phyloP scores from a whole-genome alignment of 306 rosid genomes.

The Rosa lucieae region DNA sequence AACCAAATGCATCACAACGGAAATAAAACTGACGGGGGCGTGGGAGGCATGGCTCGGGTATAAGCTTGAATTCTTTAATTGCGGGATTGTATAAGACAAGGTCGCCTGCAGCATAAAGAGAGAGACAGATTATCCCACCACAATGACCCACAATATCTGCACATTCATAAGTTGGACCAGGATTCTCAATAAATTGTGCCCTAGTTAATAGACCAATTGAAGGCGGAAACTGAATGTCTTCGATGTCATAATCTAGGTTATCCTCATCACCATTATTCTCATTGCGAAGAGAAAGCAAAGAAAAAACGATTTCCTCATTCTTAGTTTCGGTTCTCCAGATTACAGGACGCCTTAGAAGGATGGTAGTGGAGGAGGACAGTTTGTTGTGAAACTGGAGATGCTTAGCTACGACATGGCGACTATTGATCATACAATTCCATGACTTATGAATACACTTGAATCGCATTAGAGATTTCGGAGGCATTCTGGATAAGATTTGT shows the following conservation, averaged over 20 bases:
- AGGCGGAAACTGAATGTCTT: not conserved
- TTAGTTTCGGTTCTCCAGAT: not conserved
- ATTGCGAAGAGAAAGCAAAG: not conserved
- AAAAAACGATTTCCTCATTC: not conserved
- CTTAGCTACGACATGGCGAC: not conserved
- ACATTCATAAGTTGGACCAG: not conserved
- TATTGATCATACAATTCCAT: conserved; percentile 9
- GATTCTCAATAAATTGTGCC: not conserved
- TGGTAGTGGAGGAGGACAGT: not conserved
- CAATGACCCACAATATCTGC: conserved; percentile 7
- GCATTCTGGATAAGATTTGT: conserved; percentile 21
- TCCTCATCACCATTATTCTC: not conserved
- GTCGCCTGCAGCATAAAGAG: too few species aligned
- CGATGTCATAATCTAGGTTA: not conserved
- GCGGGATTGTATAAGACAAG: conserved; percentile 15
- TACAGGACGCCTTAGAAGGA: not conserved
- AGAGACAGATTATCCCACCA: conserved; percentile 18
- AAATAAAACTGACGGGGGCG: not conserved
- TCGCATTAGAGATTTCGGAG: conserved; percentile 19
- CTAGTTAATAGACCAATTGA: not conserved
- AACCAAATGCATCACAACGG: conserved; percentile 12
- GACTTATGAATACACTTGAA: conserved; percentile 9
- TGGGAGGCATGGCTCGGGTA: not conserved
- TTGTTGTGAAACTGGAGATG: conserved; percentile 7
- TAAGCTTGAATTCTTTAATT: not conserved